These are phyloP conservation scores for Lecanicillium sp. DNA, from an alignment of 2,329 filamentous ascomycete genomes.

Conservation along the genomic window DNA sequence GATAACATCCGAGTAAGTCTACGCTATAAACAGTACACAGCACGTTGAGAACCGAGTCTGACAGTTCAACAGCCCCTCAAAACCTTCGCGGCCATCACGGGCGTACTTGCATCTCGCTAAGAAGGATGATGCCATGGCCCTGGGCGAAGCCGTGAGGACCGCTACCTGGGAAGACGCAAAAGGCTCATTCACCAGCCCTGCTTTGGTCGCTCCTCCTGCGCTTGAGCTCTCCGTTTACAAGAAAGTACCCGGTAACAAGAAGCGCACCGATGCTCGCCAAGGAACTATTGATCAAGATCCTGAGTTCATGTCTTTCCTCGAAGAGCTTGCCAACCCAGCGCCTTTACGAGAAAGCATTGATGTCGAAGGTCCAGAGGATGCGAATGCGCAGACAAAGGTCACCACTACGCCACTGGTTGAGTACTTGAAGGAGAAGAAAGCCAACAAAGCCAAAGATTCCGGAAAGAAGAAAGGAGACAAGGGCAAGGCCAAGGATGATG, in stretches of 20 bases:
- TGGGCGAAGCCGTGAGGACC: slow-evolving; percentile 64
- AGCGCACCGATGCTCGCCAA: slow-evolving; percentile 73
- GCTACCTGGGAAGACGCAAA: slow-evolving; percentile 74
- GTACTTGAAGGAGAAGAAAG: slow-evolving; percentile 86
- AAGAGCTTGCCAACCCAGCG: slow-evolving; percentile 68
- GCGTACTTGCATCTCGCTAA: slow-evolving; percentile 78
- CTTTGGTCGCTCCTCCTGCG: slow-evolving; percentile 68
- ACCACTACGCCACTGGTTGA: slow-evolving; percentile 86
- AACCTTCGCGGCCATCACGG: slow-evolving; percentile 72
- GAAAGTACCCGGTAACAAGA: slow-evolving; percentile 68
- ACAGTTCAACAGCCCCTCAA: slow-evolving; percentile 55
- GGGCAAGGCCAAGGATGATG: slow-evolving; percentile 41
- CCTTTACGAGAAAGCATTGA: slow-evolving; percentile 36
- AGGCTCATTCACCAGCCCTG: slow-evolving; percentile 62
- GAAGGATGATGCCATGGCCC: slow-evolving; percentile 55
- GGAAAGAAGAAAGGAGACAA: slow-evolving; percentile 41
- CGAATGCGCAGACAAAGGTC: slow-evolving; percentile 50
- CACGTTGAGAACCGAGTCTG: too few species aligned
- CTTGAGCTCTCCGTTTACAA: slow-evolving; percentile 81
- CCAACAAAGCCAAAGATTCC: slow-evolving; percentile 57
- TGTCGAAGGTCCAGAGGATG: slow-evolving; percentile 32
- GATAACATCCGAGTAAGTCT: slow-evolving; percentile 70
- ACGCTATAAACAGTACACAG: too few species aligned
- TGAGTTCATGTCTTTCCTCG: slow-evolving; percentile 90
- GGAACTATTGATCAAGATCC: slow-evolving; percentile 95